phyloP scores from a whole-genome alignment of 345 rosid species.

The Geranium rotundifolium region DNA sequence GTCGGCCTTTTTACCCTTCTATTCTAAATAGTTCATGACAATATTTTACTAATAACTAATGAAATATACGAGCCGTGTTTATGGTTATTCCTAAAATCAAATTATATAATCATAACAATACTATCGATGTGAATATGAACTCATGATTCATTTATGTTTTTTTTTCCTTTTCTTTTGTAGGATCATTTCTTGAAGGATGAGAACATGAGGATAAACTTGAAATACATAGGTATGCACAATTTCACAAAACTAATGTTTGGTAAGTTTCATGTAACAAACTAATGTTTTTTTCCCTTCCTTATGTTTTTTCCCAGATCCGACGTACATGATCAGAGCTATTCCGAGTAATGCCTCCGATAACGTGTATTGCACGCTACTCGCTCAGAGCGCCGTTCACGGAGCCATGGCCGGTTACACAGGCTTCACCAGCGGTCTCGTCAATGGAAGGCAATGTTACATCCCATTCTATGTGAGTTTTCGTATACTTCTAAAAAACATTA shows the following conservation, averaged over 20 bases:
- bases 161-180: conserved; percentile 16
- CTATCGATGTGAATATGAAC: background rate
- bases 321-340: too few species aligned
- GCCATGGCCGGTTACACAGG: conserved; percentile 96
- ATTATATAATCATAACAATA: background rate
- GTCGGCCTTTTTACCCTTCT: too few species aligned
- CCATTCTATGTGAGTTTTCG: conserved; percentile 47
- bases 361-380: conserved; percentile 82
- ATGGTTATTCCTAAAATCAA: too few species aligned
- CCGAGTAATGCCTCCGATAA: conserved; percentile 86
- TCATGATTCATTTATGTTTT: background rate
- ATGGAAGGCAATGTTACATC: conserved; percentile 69
- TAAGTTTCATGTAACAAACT: too few species aligned
- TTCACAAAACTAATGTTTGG: too few species aligned
- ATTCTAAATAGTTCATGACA: too few species aligned
- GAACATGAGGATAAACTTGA: conserved; percentile 54
- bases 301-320: too few species aligned
- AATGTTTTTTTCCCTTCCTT: too few species aligned
- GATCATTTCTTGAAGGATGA: conserved; percentile 42
- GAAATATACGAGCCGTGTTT: too few species aligned
- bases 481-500: too few species aligned
- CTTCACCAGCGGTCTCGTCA: conserved; percentile 63
- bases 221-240: conserved; percentile 53
- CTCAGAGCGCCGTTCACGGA: conserved; percentile 82
- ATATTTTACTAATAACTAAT: too few species aligned